These are phyloP conservation scores for Aspergillus intermedius DNA, from an alignment of 2,329 filamentous ascomycete species.

Conservation along the genomic window DNA sequence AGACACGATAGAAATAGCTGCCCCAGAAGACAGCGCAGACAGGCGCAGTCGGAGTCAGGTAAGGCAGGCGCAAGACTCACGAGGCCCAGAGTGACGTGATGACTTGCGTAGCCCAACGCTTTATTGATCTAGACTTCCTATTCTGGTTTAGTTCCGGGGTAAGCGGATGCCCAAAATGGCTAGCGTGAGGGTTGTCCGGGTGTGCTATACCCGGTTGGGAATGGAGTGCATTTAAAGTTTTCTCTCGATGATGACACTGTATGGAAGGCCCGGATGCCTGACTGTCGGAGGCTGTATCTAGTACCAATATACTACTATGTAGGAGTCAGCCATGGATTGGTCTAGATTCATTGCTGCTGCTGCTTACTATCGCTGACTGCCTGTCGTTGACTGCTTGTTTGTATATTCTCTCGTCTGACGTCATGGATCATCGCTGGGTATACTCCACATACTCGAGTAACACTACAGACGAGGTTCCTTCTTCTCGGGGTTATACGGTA, in stretches of 20 bases:
- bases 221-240: not conserved
- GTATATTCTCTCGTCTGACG: slow-evolving; percentile 1
- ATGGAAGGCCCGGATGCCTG: not conserved
- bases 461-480: not conserved
- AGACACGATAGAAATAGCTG: not conserved
- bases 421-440: not conserved
- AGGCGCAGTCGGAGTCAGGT: too few species aligned
- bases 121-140: slow-evolving; percentile 10
- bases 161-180: not conserved
- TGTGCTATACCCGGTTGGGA: slow-evolving; percentile 13
- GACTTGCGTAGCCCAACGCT: slow-evolving; percentile 31
- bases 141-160: slow-evolving; percentile 7
- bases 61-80: not conserved
- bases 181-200: slow-evolving; percentile 4
- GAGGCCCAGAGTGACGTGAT: slow-evolving; percentile 18
- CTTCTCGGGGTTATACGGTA: too few species aligned
- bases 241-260: not conserved
- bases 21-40: not conserved
- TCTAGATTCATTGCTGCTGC: not conserved
- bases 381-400: too few species aligned
- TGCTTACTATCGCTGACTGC: too few species aligned
- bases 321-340: not conserved
- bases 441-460: not conserved
- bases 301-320: not conserved
- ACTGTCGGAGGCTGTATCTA: not conserved